Evolutionary conservation across 179 eudicot species (phyloP), one percentile per base, ranked within the genome.

Genomic region (Nepenthes alata): DNA sequence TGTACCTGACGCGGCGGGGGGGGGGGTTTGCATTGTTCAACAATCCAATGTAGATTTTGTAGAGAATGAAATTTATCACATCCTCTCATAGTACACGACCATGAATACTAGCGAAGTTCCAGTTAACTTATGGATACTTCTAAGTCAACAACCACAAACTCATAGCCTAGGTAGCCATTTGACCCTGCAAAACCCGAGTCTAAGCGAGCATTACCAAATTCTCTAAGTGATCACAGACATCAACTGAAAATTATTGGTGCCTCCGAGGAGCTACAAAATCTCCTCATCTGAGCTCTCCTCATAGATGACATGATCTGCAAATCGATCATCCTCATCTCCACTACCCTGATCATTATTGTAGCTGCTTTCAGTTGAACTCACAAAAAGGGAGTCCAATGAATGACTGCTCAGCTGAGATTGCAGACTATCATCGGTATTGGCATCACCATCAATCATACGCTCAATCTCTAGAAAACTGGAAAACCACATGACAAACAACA

Each of bases 261-360:
- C 56, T 36, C 57, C 37, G 51, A 35, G 36, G 36, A 66, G 53
- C 61, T 58, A 75, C 51, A 60, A 72, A 70, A 56, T 72, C 82
- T 51, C 56, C 55, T 83, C 84, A 44, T 83, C 88, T 13, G 85
- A 73, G 56, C 78, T 77, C 65, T 79, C 86, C 67, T 77, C 86
- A 45, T 64, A 72, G 59, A 67, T 62, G 44, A 68, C 61, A 67
- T 47, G 63, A 41, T 63, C 53, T 47, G 64, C 38, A 61, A 59
- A 76, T 11, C 66, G 76, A 16, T 63, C 50, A 47, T 76, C 81
- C 65, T 82, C 87, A 34, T 72, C 70, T 12, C 83, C 80, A 58
- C 83, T 79, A 34, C 86, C 76, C 60, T 69, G 83, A 63, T 82
- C 83, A 45, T 79, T 80, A 64, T 59, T 68, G 49, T 70, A 80